Evolutionary conservation across 2,329 filamentous ascomycete genomes (phyloP).

Genomic region (Pyrenophora teres): DNA sequence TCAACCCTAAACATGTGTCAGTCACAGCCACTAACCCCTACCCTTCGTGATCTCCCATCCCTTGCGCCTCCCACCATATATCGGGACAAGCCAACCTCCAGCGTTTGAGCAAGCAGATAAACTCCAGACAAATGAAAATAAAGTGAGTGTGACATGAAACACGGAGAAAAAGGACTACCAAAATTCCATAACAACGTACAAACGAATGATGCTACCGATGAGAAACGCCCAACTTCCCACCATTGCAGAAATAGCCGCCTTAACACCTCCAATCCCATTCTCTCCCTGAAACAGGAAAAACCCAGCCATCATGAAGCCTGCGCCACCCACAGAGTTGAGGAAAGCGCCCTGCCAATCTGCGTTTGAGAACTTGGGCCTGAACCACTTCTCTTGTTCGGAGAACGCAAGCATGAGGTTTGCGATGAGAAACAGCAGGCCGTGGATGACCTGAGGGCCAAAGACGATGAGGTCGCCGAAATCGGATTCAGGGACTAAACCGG

Average conservation of each 20-base stretch:
- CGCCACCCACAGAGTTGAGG: slow-evolving; percentile 31
- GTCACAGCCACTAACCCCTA: too few species aligned
- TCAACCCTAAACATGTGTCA: too few species aligned
- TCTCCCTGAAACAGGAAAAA: slow-evolving; percentile 26
- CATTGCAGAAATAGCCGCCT: slow-evolving; percentile 25
- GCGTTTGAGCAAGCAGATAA: too few species aligned
- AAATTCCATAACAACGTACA: slow-evolving; percentile 28
- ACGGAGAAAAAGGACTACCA: slow-evolving; percentile 1
- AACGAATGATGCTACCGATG: slow-evolving; percentile 30
- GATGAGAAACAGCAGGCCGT: slow-evolving; percentile 32
- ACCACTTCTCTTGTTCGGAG: slow-evolving; percentile 35
- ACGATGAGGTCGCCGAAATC: slow-evolving; percentile 22
- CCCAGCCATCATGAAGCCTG: slow-evolving; percentile 37
- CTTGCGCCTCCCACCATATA: too few species aligned
- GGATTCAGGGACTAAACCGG: slow-evolving; percentile 27
- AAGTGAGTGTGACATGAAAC: too few species aligned
- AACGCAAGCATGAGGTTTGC: slow-evolving; percentile 35
- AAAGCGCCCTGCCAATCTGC: slow-evolving; percentile 36
- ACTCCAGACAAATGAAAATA: too few species aligned
- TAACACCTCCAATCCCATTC: slow-evolving; percentile 7
- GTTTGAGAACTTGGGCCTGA: slow-evolving; percentile 26
- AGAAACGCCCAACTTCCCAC: slow-evolving; percentile 35
- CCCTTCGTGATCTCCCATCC: too few species aligned
- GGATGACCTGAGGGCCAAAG: slow-evolving; percentile 33
- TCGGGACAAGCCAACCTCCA: too few species aligned